Percentiles rank a stretch among this genome's conserved stretches.
phyloP scores from a whole-genome alignment of 75 land plant species.

The Picea glauca region DNA sequence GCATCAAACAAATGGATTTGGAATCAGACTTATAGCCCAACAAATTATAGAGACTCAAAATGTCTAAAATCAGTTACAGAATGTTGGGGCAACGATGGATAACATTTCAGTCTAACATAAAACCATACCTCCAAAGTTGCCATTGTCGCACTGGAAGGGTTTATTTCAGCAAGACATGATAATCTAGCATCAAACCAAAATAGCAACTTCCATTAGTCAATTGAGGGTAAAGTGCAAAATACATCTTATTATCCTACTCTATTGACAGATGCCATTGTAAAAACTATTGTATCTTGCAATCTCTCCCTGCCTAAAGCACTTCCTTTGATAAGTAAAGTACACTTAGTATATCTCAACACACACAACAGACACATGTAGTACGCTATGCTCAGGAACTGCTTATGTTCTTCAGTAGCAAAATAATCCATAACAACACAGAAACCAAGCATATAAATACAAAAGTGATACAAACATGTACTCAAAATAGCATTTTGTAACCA shows the following conservation, averaged over 20 bases:
- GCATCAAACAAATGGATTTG: background rate
- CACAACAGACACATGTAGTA: background rate
- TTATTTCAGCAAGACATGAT: conserved; percentile 1
- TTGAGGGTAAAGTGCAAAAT: background rate
- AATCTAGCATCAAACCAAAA: conserved; percentile 6
- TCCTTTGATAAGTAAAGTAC: background rate
- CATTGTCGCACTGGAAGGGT: background rate
- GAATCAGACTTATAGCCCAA: background rate
- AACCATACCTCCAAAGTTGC: conserved; percentile 5
- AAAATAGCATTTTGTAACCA: background rate
- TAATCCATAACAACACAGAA: background rate
- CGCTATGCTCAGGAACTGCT: background rate
- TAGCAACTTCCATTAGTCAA: background rate
- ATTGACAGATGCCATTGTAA: background rate
- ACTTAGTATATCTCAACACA: background rate
- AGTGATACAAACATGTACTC: background rate
- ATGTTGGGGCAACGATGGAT: background rate
- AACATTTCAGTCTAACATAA: background rate
- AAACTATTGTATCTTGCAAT: too few species aligned
- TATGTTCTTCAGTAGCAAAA: background rate
- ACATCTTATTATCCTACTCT: background rate
- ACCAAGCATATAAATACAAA: background rate
- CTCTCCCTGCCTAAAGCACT: background rate
- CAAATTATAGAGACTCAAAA: background rate
- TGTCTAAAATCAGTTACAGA: background rate